Evolutionary conservation across 495 filamentous ascomycete species (phyloP), one percentile per base, ranked within the genome.

Genomic region (Podospora anserina): DNA sequence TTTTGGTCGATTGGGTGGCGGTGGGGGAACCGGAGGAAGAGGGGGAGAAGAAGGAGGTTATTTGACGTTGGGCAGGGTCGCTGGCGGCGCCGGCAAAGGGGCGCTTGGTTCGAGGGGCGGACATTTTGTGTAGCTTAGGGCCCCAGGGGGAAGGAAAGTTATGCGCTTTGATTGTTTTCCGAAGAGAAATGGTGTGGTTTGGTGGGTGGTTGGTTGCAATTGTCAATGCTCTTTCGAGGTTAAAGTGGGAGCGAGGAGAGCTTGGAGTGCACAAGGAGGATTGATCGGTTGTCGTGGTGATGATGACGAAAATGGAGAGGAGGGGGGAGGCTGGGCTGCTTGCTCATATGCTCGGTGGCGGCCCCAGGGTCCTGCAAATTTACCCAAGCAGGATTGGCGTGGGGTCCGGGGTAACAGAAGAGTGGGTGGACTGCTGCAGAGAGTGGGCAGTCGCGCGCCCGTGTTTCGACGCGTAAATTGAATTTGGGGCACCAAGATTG

Each of bases 71-170:
- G 13, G 81, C 69, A 6, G 80, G 80, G 71, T 85, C 82, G 75
- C 80, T 79, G 61, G 82, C 78, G 58, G 82, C 82, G 69, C 82
- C 82, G 64, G 80, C 82, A 72, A 84, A 85, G 67, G 80, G 82
- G 61, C 82, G 81, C 75, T 85, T 85, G 39, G 77, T 78, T 66
- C 82, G 75, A 7, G 80, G 79, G 20, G 71, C 74, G 9, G 82
- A 79, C 82, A 84, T 84, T 68, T 49, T 63, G 64, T 16, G 58
- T 63, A 34, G 19, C 65, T 32, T 32, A 32, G 30, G 30, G 23
- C 23, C 20, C 9, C 0, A 5, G 15, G 16, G 18, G 54, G 6
- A 13, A 57, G 55, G 55, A 4, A 58, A 26, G 55, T 19, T 49
- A 18, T 49, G 39, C 39, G 39, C 39, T 18, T 44, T 30, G 26